Evolutionary conservation across 306 rosid genomes (phyloP).

Genomic region (Quercus mongolica): DNA sequence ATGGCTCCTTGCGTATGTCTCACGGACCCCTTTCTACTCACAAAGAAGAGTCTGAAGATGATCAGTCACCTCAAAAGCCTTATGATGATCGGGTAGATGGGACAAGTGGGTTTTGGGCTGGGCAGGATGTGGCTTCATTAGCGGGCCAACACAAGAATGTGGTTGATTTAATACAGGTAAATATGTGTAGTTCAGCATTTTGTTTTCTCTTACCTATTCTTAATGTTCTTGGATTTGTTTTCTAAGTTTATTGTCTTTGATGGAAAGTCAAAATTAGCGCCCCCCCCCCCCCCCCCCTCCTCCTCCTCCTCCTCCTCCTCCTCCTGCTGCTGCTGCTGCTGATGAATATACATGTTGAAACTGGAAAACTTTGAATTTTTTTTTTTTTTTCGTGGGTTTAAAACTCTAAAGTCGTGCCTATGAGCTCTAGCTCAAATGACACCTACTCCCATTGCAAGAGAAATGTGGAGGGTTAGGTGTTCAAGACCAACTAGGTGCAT

Average conservation of each 20-base stretch:
- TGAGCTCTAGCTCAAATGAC: too few relatives aligned
- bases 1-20: conserved; percentile 40
- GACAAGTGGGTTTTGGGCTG: conserved; percentile 24
- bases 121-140: conserved; percentile 31
- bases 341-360: not conserved
- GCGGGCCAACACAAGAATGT: conserved; percentile 35
- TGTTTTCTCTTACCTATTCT: not conserved
- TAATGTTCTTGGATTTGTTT: not conserved
- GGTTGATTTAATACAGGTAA: conserved; percentile 60
- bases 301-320: not conserved
- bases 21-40: conserved; percentile 60
- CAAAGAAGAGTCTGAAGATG: conserved; percentile 70
- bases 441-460: too few relatives aligned
- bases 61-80: conserved; percentile 42
- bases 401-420: not conserved
- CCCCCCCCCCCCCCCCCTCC: too few relatives aligned
- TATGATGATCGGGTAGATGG: conserved; percentile 43
- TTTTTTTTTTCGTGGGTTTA: not conserved
- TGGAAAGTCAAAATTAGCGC: not conserved
- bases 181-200: conserved; percentile 18
- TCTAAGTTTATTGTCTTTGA: not conserved
- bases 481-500: too few relatives aligned
- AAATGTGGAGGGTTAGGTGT: too few relatives aligned
- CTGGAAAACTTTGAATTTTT: not conserved
- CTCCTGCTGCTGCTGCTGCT: too few relatives aligned